Evolutionary conservation across 1,284 basidiomycete species (phyloP).

Genomic region (Lignosus rhinocerotis): DNA sequence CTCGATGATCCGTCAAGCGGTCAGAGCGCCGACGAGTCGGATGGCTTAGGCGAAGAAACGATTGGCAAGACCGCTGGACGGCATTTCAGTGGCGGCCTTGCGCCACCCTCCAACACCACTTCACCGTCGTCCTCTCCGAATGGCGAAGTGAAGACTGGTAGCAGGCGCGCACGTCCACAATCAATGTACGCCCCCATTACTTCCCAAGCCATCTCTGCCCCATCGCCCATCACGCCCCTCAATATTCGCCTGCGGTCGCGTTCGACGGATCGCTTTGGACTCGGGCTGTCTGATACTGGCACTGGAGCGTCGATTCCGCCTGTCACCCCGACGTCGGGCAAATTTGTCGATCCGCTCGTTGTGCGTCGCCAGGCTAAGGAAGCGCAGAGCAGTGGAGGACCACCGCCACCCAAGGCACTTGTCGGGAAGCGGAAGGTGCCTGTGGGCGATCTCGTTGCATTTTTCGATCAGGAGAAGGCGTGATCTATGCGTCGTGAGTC

Average conservation of each 20-base stretch:
- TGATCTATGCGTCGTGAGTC: conserved; percentile 3
- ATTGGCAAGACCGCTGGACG: conserved; percentile 56
- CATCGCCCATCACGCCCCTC: conserved; percentile 38
- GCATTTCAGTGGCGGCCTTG: conserved; percentile 20
- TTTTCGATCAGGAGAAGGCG: conserved; percentile 71
- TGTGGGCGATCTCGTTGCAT: conserved; percentile 76
- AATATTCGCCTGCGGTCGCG: conserved; percentile 50
- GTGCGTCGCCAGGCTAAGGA: conserved; percentile 62
- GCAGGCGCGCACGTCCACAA: conserved; percentile 29
- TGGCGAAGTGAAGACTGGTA: not conserved
- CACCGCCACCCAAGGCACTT: conserved; percentile 34
- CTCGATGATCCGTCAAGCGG: conserved; percentile 34
- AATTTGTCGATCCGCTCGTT: conserved; percentile 74
- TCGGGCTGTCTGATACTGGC: conserved; percentile 27
- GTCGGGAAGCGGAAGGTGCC: conserved; percentile 62
- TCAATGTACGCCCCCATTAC: conserved; percentile 31
- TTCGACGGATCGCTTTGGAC: conserved; percentile 50
- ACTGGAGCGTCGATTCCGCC: conserved; percentile 25
- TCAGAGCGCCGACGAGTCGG: conserved; percentile 34
- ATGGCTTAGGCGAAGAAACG: conserved; percentile 53
- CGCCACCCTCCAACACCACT: conserved; percentile 27
- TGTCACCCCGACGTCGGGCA: conserved; percentile 32
- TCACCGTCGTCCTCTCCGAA: conserved; percentile 23
- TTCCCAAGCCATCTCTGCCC: conserved; percentile 33
- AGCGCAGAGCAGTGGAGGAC: conserved; percentile 41